Evolutionary conservation across 371 early-diverging fungal species (phyloP).

Genomic region (Batrachochytrium dendrobatidis): DNA sequence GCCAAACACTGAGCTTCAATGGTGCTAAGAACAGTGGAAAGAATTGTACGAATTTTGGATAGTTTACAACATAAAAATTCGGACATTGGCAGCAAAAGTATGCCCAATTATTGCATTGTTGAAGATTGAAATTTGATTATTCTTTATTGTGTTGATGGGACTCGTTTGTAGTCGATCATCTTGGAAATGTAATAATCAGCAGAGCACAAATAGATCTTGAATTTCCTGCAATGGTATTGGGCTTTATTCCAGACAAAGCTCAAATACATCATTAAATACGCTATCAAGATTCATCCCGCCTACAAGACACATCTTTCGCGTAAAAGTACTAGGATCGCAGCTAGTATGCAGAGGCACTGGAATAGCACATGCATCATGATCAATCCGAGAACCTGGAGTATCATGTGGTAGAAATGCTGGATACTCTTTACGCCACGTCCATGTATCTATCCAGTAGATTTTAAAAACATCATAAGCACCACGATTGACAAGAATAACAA

Average conservation of each 20-base stretch:
- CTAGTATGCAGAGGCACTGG: not conserved
- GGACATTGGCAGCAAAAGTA: too few species aligned
- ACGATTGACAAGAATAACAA: not conserved
- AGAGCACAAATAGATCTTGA: too few species aligned
- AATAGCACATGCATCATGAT: constrained; percentile 17
- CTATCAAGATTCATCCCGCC: constrained; percentile 21
- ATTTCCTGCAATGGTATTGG: too few species aligned
- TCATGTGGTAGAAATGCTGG: constrained; percentile 6
- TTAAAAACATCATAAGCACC: not conserved
- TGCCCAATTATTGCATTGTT: too few species aligned
- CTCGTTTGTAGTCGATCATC: too few species aligned
- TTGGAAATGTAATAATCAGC: too few species aligned
- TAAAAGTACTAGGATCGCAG: not conserved
- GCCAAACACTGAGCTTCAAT: too few species aligned
- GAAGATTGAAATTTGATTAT: too few species aligned
- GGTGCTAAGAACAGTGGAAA: too few species aligned
- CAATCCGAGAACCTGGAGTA: constrained; percentile 10
- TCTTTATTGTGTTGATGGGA: too few species aligned
- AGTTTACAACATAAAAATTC: too few species aligned
- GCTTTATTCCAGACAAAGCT: constrained; percentile 2
- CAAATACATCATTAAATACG: constrained; percentile 12
- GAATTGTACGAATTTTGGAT: too few species aligned
- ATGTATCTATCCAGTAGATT: constrained; percentile 3
- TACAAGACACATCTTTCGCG: constrained; percentile 8
- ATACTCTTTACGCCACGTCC: constrained; percentile 1